Conservation (phyloP, 225 moss, liverwort and hornwort genomes). For the Marchantia paleacea region DNA sequence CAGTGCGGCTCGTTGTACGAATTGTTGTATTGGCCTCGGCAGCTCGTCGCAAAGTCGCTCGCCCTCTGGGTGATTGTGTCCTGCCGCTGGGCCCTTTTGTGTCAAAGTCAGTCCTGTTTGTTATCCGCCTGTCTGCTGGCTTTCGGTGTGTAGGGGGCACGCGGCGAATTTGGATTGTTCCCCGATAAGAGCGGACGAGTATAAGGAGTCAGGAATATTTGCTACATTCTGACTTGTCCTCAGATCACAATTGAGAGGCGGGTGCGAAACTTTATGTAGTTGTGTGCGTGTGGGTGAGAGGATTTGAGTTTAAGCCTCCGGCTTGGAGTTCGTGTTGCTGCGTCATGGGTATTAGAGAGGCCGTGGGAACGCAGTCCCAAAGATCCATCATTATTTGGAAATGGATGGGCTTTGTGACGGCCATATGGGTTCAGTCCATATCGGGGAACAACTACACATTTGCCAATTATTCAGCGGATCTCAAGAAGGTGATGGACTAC, state of each 20-base stretch:
- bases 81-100: background rate
- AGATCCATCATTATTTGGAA: conserved; percentile 27
- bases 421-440: conserved; percentile 65
- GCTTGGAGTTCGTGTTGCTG: background rate
- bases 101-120: background rate
- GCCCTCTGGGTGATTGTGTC: background rate
- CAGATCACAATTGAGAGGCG: background rate
- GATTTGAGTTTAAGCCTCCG: background rate
- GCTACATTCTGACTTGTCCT: background rate
- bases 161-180: background rate
- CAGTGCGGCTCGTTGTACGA: background rate
- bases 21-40: background rate
- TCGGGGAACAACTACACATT: conserved; percentile 87
- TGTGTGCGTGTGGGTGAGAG: background rate
- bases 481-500: conserved; percentile 64
- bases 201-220: background rate
- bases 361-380: background rate
- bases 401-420: conserved; percentile 78
- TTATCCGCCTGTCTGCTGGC: no score
- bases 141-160: no score
- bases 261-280: background rate
- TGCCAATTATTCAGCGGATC: conserved; percentile 71
- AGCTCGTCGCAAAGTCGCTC: background rate
- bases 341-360: conserved; percentile 14
- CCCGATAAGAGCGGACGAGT: background rate